phyloP scores from a whole-genome alignment of 2,329 filamentous ascomycete genomes.

The Colletotrichum musicola region DNA sequence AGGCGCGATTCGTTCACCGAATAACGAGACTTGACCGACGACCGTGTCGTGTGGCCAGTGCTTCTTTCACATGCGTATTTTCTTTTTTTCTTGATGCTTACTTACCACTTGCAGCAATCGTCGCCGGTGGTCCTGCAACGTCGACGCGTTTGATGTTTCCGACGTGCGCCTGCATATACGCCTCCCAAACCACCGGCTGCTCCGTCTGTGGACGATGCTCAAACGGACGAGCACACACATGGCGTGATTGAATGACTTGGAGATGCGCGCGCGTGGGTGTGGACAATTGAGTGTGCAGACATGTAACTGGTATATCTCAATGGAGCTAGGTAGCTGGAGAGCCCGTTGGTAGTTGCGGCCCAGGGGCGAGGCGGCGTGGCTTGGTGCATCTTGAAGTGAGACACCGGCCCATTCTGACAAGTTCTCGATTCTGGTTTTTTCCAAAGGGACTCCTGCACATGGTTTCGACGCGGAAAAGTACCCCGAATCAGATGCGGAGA shows the following conservation, averaged over 20 bases:
- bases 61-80: conserved; percentile 28
- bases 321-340: neutral
- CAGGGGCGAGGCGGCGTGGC: neutral
- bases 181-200: neutral
- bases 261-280: neutral
- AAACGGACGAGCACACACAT: neutral
- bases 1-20: conserved; percentile 11
- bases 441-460: neutral
- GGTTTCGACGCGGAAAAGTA: neutral
- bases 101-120: conserved; percentile 4
- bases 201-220: neutral
- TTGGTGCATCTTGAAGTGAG: conserved; percentile 21
- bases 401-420: conserved; percentile 10
- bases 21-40: conserved; percentile 24
- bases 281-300: too few species aligned
- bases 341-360: conserved; percentile 4
- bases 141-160: conserved; percentile 22
- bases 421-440: neutral
- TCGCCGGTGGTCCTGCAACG: conserved; percentile 10
- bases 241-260: neutral
- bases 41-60: conserved; percentile 7
- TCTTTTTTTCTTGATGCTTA: neutral
- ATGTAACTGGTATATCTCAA: neutral
- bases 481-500: neutral
- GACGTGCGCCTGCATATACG: neutral